Base-by-base conservation (phyloP, 2,329 filamentous ascomycete species). In the Ustilaginoidea virens region DNA sequence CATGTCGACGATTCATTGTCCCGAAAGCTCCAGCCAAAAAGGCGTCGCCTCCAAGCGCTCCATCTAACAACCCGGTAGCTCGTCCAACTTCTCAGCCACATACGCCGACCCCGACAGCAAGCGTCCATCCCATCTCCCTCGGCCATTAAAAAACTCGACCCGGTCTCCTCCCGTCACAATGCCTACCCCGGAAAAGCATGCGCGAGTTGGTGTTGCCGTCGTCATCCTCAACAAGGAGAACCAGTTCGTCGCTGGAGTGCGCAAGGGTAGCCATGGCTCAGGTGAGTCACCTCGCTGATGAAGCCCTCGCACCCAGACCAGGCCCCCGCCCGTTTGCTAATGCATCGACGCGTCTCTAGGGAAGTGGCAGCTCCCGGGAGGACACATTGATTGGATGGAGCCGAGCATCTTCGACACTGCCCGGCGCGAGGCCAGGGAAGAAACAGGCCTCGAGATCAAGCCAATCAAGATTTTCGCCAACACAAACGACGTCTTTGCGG, bases 361-460 rank as follows among this genome's bases (percentile, higher is more conserved):
- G 1, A 73, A 66, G 0, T 71, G 66, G 52, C 74, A 73, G 28
- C 65, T 82, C 10, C 79, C 80, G 0, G 80, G 80, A 14, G 81
- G 80, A 0, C 79, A 87, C 41, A 63, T 86, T 11, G 80, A 87
- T 35, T 66, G n/a, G n/a, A n/a, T 68, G 32, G 66, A 67, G 36
- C 80, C 87, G 45, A 59, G 58, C 2, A 61, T 71, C 18, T 58
- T 70, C 13, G 47, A 51, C 0, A 83, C 79, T 33, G 77, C 78
- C 0, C 61, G 54, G 26, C 65, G 80, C 4, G 80, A 87, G 49
- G 58, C 68, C 0, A 44, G 69, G 0, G 80, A 87, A 46, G 80
- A 87, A 44, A 82, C 80, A 0, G 75, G 66, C 0, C 57, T 83
- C 0, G 41, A 50, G 0, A 57, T 83, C 2, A 55, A 48, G 2